Percentiles rank a stretch among this genome's conserved stretches.
Evolutionary conservation across 1,284 basidiomycete species (phyloP).

Genomic region (Neonothopanus nambi): DNA sequence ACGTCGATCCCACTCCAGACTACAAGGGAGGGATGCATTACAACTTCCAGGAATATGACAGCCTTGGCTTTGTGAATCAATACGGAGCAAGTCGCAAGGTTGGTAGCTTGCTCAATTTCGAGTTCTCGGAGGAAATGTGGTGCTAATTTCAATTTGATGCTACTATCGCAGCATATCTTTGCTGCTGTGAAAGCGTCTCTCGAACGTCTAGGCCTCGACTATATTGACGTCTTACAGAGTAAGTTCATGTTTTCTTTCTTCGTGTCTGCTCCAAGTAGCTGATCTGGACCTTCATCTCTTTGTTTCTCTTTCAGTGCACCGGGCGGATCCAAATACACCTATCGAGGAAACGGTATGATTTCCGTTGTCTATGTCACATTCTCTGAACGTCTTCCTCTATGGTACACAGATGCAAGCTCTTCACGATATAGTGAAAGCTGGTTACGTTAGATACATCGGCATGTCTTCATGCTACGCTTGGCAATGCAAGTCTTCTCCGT

Average conservation of each 20-base stretch:
- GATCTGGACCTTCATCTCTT: neutral
- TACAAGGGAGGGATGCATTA: neutral
- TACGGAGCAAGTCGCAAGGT: conserved; percentile 55
- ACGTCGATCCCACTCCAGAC: conserved; percentile 1
- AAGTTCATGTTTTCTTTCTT: neutral
- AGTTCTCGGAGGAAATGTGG: no score
- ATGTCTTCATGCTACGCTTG: conserved; percentile 54
- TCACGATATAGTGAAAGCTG: conserved; percentile 63
- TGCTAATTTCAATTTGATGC: neutral
- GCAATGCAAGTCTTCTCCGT: conserved; percentile 38
- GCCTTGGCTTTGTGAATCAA: conserved; percentile 59
- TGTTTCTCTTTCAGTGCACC: conserved; percentile 38
- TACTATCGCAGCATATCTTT: conserved; percentile 57
- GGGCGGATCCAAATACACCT: conserved; percentile 54
- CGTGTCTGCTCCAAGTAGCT: no score
- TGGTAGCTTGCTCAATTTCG: neutral
- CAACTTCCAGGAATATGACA: neutral
- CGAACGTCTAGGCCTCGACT: conserved; percentile 65
- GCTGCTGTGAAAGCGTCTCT: conserved; percentile 67
- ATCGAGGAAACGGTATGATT: conserved; percentile 39
- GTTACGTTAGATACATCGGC: conserved; percentile 67
- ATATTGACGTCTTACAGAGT: conserved; percentile 58
- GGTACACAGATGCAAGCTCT: conserved; percentile 61
- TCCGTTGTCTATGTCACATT: neutral
- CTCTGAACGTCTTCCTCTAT: conserved; percentile 2